Percentiles rank a stretch among this genome's conserved stretches.
Conservation (phyloP, 257 asterid species). For the Agastache rugosa region DNA sequence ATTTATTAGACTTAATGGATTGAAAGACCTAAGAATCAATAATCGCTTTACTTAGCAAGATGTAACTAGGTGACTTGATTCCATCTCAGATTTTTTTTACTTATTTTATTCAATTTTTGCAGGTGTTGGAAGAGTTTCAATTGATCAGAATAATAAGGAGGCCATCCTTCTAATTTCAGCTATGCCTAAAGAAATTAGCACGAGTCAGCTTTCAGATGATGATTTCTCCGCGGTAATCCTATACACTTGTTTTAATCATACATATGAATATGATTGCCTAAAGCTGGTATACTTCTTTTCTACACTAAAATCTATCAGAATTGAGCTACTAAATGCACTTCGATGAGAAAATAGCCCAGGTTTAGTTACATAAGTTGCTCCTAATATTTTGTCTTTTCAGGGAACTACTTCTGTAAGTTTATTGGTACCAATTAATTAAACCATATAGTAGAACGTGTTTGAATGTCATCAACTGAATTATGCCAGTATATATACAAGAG, state of each 20-base stretch:
- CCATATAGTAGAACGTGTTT: too few species aligned
- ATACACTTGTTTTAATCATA: constrained; percentile 4
- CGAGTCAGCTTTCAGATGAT: constrained; percentile 52
- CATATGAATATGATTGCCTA: neutral
- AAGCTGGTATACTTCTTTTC: neutral
- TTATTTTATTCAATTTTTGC: constrained; percentile 24
- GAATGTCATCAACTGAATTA: too few species aligned
- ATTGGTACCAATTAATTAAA: neutral
- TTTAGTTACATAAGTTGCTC: constrained; percentile 6
- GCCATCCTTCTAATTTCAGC: constrained; percentile 47
- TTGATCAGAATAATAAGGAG: constrained; percentile 42
- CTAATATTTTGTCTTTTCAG: neutral
- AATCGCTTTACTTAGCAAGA: constrained; percentile 20
- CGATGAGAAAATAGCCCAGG: neutral
- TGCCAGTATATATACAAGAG: too few species aligned
- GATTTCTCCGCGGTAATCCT: constrained; percentile 59
- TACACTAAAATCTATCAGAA: neutral
- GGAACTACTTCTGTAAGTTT: constrained; percentile 15
- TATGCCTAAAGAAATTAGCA: constrained; percentile 48
- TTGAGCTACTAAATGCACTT: constrained; percentile 11
- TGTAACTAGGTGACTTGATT: neutral
- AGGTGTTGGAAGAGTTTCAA: constrained; percentile 53
- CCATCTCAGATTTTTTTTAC: neutral
- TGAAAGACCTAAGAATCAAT: constrained; percentile 25
- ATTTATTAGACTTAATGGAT: constrained; percentile 2